These are phyloP conservation scores for Yarrowia deformans DNA, from an alignment of 805 yeast genomes.

Conservation along the genomic window DNA sequence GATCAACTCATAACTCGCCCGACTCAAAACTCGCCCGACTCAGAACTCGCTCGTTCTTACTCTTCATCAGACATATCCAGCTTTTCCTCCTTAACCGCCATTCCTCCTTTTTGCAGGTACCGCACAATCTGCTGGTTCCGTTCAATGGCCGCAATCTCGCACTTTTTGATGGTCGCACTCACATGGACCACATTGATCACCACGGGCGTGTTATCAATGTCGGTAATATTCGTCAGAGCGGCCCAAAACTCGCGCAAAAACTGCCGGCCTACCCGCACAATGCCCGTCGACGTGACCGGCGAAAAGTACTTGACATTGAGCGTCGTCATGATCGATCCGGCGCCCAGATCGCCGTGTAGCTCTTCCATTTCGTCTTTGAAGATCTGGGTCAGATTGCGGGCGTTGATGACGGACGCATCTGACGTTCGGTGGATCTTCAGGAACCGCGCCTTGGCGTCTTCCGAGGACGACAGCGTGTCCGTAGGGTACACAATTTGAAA, in stretches of 20 bases:
- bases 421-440: constrained; percentile 45
- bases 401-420: constrained; percentile 54
- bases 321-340: constrained; percentile 67
- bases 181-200: constrained; percentile 70
- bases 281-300: constrained; percentile 81
- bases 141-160: constrained; percentile 71
- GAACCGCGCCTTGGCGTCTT: constrained; percentile 22
- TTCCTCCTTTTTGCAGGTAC: constrained; percentile 5
- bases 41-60: constrained; percentile 11
- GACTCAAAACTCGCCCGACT: background rate
- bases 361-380: constrained; percentile 64
- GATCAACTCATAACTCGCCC: too few relatives aligned
- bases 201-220: constrained; percentile 58
- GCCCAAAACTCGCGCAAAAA: constrained; percentile 68
- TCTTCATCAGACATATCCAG: constrained; percentile 26
- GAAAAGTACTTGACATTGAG: constrained; percentile 80
- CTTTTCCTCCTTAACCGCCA: constrained; percentile 5
- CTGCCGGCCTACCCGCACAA: constrained; percentile 75
- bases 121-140: constrained; percentile 22
- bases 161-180: constrained; percentile 86
- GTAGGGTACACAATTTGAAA: constrained; percentile 78
- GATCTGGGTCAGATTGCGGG: constrained; percentile 57
- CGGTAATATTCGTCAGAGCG: constrained; percentile 59
- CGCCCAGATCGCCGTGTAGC: constrained; percentile 80
- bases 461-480: constrained; percentile 47